Conservation (phyloP, 2,329 filamentous ascomycete species). For the Biscogniauxia mediterranea region DNA sequence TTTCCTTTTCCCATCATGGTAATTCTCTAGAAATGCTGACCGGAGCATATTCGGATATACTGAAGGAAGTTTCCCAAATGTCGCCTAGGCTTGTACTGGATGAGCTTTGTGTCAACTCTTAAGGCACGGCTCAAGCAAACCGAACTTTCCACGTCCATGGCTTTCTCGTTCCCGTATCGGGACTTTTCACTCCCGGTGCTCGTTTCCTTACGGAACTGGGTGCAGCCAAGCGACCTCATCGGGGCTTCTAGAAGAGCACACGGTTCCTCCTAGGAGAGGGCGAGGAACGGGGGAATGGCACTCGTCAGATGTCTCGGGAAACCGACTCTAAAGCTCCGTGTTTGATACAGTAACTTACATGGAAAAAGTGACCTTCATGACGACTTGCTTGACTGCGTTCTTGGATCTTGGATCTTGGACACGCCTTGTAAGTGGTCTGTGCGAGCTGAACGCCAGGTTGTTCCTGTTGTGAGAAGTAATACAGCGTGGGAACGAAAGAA, state of each 20-base stretch:
- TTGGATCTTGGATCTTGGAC: constrained; percentile 5
- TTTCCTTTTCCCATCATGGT: neutral
- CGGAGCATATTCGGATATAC: neutral
- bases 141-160: neutral
- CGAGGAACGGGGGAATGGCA: constrained; percentile 9
- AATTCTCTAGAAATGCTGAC: neutral
- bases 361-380: constrained; percentile 2
- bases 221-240: constrained; percentile 1
- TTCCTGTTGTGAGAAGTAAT: neutral
- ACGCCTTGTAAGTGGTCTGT: neutral
- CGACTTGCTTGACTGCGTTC: constrained; percentile 3
- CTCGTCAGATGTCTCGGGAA: constrained; percentile 17
- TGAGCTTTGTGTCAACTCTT: neutral
- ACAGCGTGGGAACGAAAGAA: neutral
- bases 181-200: neutral
- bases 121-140: neutral
- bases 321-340: constrained; percentile 13
- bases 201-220: neutral
- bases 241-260: constrained; percentile 4
- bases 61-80: neutral
- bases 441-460: neutral
- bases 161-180: neutral
- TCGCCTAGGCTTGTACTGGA: neutral
- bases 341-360: constrained; percentile 16
- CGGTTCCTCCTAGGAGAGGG: constrained; percentile 7